Conservation (phyloP, 768 basidiomycete genomes). For the Pleurotus cornucopiae region DNA sequence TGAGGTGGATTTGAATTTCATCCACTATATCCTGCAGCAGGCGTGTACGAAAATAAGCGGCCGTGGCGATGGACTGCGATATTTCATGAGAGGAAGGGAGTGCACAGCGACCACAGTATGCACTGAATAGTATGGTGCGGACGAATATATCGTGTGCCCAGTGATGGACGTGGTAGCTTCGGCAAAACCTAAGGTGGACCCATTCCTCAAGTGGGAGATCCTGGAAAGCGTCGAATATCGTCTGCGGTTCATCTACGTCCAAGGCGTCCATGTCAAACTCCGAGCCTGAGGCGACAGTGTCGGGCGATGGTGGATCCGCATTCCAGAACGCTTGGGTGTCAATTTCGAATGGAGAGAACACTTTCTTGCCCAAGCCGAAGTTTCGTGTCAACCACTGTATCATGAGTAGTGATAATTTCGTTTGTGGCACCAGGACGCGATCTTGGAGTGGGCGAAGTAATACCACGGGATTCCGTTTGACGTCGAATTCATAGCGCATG, state of each 20-base stretch:
- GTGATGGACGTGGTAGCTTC: conserved; percentile 11
- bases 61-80: not conserved
- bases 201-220: conserved; percentile 14
- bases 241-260: conserved; percentile 3
- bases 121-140: conserved; percentile 14
- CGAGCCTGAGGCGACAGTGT: not conserved
- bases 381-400: conserved; percentile 18
- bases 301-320: conserved; percentile 14
- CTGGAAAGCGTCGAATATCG: conserved; percentile 6
- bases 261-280: conserved; percentile 2
- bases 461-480: conserved; percentile 14
- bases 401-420: conserved; percentile 16
- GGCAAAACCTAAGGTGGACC: conserved; percentile 16
- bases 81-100: conserved; percentile 9
- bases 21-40: not conserved
- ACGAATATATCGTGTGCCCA: conserved; percentile 16
- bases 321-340: conserved; percentile 16
- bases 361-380: conserved; percentile 19
- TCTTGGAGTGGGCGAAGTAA: conserved; percentile 9
- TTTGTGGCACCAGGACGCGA: conserved; percentile 17
- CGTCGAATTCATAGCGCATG: conserved; percentile 15
- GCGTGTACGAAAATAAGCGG: not conserved
- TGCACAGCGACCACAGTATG: conserved; percentile 9
- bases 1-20: not conserved
- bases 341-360: conserved; percentile 14